These are phyloP conservation scores for Mycena leptocephala DNA, from an alignment of 768 basidiomycete species.

Conservation along the genomic window DNA sequence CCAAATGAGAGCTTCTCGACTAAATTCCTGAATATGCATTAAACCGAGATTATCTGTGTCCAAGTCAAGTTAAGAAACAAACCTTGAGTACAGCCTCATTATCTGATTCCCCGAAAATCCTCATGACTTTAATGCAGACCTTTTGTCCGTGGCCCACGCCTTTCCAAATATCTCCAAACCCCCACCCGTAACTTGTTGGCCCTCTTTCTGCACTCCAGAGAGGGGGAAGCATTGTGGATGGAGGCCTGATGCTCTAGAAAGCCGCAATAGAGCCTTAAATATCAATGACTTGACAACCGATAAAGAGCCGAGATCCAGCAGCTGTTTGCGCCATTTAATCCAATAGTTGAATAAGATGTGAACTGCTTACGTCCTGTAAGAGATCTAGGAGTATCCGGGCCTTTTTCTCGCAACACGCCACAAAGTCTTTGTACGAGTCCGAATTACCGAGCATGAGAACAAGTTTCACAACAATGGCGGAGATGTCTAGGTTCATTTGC, in stretches of 20 bases:
- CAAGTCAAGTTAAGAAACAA: neutral
- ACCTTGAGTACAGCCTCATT: slow-evolving; percentile 1
- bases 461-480: neutral
- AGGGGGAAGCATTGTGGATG: slow-evolving; percentile 14
- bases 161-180: slow-evolving; percentile 2
- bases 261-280: neutral
- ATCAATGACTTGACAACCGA: neutral
- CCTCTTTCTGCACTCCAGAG: neutral
- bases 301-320: neutral
- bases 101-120: neutral
- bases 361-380: slow-evolving; percentile 4
- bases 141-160: neutral
- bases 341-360: neutral
- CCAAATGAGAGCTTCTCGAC: slow-evolving; percentile 38
- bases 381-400: neutral
- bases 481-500: neutral
- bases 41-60: too few species aligned
- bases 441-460: neutral
- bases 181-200: neutral
- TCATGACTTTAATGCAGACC: slow-evolving; percentile 2
- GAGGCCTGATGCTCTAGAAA: neutral
- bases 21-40: neutral
- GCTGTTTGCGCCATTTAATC: neutral
- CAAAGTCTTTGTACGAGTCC: neutral
- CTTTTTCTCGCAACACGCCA: neutral